Conservation (phyloP, 805 yeast genomes). For the Spathaspora arborariae region DNA sequence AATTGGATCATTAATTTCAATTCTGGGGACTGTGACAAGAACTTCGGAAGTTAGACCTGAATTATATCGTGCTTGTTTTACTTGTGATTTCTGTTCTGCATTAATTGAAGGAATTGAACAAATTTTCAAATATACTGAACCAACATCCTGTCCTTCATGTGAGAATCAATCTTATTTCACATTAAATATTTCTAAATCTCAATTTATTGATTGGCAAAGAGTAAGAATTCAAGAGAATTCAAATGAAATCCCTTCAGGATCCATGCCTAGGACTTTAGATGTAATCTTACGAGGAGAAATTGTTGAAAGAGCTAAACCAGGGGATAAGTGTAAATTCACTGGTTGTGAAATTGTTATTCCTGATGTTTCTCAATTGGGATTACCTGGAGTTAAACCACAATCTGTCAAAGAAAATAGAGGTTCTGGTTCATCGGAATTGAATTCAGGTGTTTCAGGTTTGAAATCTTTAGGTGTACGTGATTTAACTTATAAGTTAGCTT, state of each 20-base stretch:
- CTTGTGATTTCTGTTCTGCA: slow-evolving; percentile 85
- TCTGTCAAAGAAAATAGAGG: slow-evolving; percentile 65
- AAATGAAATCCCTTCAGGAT: slow-evolving; percentile 95
- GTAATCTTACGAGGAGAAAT: slow-evolving; percentile 89
- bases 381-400: slow-evolving; percentile 92
- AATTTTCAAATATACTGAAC: slow-evolving; percentile 89
- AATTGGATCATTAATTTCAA: slow-evolving; percentile 78
- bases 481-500: slow-evolving; percentile 85
- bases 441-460: slow-evolving; percentile 85
- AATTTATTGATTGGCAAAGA: slow-evolving; percentile 94
- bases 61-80: slow-evolving; percentile 77
- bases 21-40: slow-evolving; percentile 93
- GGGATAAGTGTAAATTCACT: slow-evolving; percentile 89
- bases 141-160: slow-evolving; percentile 88
- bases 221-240: slow-evolving; percentile 94
- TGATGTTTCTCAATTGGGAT: slow-evolving; percentile 86
- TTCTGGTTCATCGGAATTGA: slow-evolving; percentile 65
- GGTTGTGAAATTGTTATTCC: slow-evolving; percentile 96
- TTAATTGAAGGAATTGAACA: slow-evolving; percentile 88
- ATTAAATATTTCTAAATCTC: slow-evolving; percentile 75
- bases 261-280: slow-evolving; percentile 96
- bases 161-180: slow-evolving; percentile 86
- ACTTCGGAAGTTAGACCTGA: slow-evolving; percentile 97
- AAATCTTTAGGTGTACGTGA: slow-evolving; percentile 92
- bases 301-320: slow-evolving; percentile 96